Evolutionary conservation across 371 early-diverging fungal genomes (phyloP).

Genomic region (Mortierella sp.): DNA sequence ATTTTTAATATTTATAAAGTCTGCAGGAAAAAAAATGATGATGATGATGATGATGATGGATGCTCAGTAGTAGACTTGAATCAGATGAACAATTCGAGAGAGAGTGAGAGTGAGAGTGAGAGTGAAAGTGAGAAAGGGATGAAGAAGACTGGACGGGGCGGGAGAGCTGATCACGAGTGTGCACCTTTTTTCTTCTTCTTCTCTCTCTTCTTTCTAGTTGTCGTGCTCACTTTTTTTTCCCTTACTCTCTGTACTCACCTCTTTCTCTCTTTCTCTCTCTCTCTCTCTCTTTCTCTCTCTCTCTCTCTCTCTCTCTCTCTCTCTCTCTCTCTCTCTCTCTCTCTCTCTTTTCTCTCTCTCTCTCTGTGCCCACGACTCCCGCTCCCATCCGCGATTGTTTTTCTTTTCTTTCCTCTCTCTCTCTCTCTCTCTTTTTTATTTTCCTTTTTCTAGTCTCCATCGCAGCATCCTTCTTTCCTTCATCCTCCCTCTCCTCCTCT

Average conservation of each 20-base stretch:
- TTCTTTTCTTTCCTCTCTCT: background rate
- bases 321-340: background rate
- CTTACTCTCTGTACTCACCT: too few species aligned
- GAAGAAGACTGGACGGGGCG: too few species aligned
- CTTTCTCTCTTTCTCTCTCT: too few species aligned
- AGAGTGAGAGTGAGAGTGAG: background rate
- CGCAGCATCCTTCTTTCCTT: background rate
- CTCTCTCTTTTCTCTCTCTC: background rate
- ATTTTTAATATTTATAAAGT: too few species aligned
- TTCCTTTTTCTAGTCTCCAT: background rate
- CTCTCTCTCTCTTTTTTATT: background rate
- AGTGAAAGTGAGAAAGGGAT: slow-evolving; percentile 5
- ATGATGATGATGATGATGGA: too few species aligned
- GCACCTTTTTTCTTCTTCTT: slow-evolving; percentile 3
- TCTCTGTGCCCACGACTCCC: background rate
- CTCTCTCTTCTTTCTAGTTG: slow-evolving; percentile 1
- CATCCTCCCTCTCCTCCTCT: background rate
- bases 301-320: background rate
- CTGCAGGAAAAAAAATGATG: background rate
- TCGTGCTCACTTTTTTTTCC: too few species aligned
- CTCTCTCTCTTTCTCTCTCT: background rate
- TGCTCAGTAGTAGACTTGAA: too few species aligned
- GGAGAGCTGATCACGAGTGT: background rate
- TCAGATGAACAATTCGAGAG: too few species aligned
- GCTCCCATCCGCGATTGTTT: background rate